These are phyloP conservation scores for Penicillium capsulatum DNA, from an alignment of 2,329 filamentous ascomycete genomes.

Conservation along the genomic window DNA sequence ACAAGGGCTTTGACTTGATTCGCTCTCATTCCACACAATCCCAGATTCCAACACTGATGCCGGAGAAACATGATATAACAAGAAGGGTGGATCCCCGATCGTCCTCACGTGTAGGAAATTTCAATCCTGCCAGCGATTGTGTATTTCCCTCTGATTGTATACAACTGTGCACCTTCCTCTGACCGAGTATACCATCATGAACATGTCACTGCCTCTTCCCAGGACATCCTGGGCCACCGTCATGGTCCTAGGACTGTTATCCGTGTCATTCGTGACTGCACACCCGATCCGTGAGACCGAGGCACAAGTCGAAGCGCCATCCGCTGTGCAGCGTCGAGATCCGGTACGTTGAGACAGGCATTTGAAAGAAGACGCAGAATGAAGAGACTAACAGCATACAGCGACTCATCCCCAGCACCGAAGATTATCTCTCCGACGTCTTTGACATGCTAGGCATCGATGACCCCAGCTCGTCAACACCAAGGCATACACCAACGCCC, in stretches of 20 bases:
- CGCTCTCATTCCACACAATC: constrained; percentile 16
- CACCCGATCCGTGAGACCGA: constrained; percentile 11
- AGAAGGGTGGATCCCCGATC: constrained; percentile 3
- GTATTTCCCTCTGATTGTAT: background rate
- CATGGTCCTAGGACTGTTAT: constrained; percentile 5
- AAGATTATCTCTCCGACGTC: constrained; percentile 14
- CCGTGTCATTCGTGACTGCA: constrained; percentile 12
- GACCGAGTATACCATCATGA: background rate
- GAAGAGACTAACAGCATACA: constrained; percentile 8
- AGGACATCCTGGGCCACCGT: constrained; percentile 4
- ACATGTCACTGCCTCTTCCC: constrained; percentile 5
- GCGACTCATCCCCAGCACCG: constrained; percentile 23
- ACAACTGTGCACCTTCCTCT: too few relatives aligned
- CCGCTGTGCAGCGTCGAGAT: constrained; percentile 13
- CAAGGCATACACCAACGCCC: constrained; percentile 7
- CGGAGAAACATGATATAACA: constrained; percentile 11
- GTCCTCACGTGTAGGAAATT: constrained; percentile 2
- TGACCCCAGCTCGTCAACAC: constrained; percentile 1
- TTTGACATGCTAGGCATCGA: constrained; percentile 18
- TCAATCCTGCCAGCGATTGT: background rate
- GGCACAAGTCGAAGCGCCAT: background rate
- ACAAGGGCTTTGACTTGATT: constrained; percentile 5
- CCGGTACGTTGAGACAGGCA: constrained; percentile 10
- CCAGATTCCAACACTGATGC: background rate
- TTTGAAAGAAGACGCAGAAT: background rate